These are phyloP conservation scores for Botrytis galanthina DNA, from an alignment of 2,329 filamentous ascomycete genomes.

Conservation along the genomic window DNA sequence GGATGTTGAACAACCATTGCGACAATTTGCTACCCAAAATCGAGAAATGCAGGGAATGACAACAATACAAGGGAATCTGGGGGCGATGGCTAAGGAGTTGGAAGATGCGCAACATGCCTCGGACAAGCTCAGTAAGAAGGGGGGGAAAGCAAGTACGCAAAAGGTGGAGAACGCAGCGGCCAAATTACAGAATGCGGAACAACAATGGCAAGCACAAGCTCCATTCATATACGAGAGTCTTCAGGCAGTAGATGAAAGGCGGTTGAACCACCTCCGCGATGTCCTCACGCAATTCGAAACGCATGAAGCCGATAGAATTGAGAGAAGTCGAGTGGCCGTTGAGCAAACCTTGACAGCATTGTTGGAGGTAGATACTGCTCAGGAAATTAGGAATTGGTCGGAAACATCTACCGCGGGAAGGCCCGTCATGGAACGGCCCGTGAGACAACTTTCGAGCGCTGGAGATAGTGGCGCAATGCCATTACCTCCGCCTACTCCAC, in stretches of 20 bases:
- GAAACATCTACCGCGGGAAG: conserved; percentile 42
- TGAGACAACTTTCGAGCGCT: conserved; percentile 33
- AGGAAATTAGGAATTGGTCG: conserved; percentile 78
- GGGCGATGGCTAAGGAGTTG: conserved; percentile 77
- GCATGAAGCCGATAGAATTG: conserved; percentile 83
- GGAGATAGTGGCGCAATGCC: conserved; percentile 25
- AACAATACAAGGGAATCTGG: conserved; percentile 77
- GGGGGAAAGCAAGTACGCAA: conserved; percentile 68
- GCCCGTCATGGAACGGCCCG: conserved; percentile 35
- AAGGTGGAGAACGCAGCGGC: conserved; percentile 74
- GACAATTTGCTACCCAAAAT: conserved; percentile 69
- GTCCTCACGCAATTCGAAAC: conserved; percentile 90
- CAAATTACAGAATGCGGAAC: conserved; percentile 72
- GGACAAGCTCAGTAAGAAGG: conserved; percentile 81
- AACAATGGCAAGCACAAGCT: conserved; percentile 91
- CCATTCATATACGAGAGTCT: conserved; percentile 93
- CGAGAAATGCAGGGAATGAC: conserved; percentile 76
- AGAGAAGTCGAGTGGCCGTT: conserved; percentile 69
- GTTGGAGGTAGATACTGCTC: conserved; percentile 80
- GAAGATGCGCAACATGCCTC: conserved; percentile 79
- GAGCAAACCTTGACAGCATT: conserved; percentile 79
- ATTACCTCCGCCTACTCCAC: conserved; percentile 34
- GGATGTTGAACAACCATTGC: conserved; percentile 82
- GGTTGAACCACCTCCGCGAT: conserved; percentile 86
- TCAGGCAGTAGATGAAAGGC: conserved; percentile 84